Evolutionary conservation across 2,329 filamentous ascomycete genomes (phyloP).

Genomic region (Fusarium continuum): DNA sequence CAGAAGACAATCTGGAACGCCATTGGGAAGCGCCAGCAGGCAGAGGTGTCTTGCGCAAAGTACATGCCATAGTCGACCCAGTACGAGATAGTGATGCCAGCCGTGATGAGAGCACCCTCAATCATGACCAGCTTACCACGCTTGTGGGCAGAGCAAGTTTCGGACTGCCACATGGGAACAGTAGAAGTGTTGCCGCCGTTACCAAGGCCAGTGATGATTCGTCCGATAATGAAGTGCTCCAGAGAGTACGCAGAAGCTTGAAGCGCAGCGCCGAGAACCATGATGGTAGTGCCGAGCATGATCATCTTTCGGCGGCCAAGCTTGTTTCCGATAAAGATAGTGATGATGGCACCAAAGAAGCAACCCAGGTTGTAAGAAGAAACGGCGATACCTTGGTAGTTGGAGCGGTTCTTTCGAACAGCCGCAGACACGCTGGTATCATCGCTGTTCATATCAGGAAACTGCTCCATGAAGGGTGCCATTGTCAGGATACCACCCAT

Average conservation of each 20-base stretch:
- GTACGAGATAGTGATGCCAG: conserved; percentile 66
- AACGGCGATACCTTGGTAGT: conserved; percentile 63
- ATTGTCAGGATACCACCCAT: conserved; percentile 81
- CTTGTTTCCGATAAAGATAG: conserved; percentile 71
- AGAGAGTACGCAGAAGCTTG: conserved; percentile 66
- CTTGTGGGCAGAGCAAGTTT: conserved; percentile 65
- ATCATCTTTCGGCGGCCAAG: conserved; percentile 69
- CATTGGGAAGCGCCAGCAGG: conserved; percentile 67
- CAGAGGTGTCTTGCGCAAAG: conserved; percentile 53
- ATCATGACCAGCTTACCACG: conserved; percentile 70
- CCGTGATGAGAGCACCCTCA: conserved; percentile 66
- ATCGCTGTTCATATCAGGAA: conserved; percentile 61
- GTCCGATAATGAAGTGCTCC: conserved; percentile 65
- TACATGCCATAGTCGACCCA: conserved; percentile 69
- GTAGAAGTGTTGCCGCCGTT: conserved; percentile 67
- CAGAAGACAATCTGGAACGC: conserved; percentile 65
- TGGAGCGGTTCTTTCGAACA: conserved; percentile 56
- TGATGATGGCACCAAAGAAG: conserved; percentile 70
- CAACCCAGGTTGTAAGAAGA: conserved; percentile 69
- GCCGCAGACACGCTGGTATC: conserved; percentile 48
- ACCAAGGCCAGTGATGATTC: conserved; percentile 67
- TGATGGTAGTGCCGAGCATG: conserved; percentile 66
- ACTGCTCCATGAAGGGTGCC: conserved; percentile 64
- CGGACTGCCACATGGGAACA: conserved; percentile 68
- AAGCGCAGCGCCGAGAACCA: conserved; percentile 65